A percentile compares a stretch with the other conserved stretches of the same genome.
These are phyloP conservation scores for Pseudozyma sp. DNA, from an alignment of 1,284 basidiomycete species.

Conservation along the genomic window DNA sequence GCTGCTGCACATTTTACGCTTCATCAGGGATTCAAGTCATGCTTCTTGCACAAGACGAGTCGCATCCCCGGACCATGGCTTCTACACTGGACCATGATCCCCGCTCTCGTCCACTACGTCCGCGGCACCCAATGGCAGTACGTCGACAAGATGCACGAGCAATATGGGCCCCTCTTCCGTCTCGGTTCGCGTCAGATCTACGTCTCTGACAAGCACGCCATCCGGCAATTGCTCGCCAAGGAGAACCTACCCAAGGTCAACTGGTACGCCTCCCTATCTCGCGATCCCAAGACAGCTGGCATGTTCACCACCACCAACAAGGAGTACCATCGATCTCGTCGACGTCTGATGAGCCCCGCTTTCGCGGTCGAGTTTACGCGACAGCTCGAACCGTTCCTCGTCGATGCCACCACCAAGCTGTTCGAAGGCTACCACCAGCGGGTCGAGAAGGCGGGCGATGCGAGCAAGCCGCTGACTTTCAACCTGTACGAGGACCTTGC, in stretches of 20 bases:
- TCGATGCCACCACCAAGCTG: conserved; percentile 13
- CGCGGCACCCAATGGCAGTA: conserved; percentile 14
- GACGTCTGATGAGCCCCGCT: conserved; percentile 12
- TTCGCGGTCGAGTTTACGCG: conserved; percentile 16
- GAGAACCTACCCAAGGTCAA: conserved; percentile 21
- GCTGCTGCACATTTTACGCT: neutral
- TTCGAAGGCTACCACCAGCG: conserved; percentile 11
- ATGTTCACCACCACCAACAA: conserved; percentile 24
- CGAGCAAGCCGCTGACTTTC: neutral
- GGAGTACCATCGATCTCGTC: conserved; percentile 14
- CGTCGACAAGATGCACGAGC: conserved; percentile 13
- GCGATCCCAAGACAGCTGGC: conserved; percentile 22
- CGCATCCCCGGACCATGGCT: conserved; percentile 9
- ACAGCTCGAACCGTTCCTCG: conserved; percentile 15
- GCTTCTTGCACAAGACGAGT: conserved; percentile 11
- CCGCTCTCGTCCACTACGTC: conserved; percentile 17
- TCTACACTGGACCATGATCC: conserved; percentile 19
- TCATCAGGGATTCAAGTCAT: conserved; percentile 12
- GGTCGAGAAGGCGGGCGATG: neutral
- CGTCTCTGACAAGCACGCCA: conserved; percentile 20
- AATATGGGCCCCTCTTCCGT: conserved; percentile 17
- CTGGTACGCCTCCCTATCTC: conserved; percentile 15
- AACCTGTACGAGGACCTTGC: conserved; percentile 21
- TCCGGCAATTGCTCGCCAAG: conserved; percentile 15
- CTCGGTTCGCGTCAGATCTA: conserved; percentile 18